These are phyloP conservation scores for Adansonia madagascariensis DNA, from an alignment of 441 rosid genomes.

Conservation along the genomic window DNA sequence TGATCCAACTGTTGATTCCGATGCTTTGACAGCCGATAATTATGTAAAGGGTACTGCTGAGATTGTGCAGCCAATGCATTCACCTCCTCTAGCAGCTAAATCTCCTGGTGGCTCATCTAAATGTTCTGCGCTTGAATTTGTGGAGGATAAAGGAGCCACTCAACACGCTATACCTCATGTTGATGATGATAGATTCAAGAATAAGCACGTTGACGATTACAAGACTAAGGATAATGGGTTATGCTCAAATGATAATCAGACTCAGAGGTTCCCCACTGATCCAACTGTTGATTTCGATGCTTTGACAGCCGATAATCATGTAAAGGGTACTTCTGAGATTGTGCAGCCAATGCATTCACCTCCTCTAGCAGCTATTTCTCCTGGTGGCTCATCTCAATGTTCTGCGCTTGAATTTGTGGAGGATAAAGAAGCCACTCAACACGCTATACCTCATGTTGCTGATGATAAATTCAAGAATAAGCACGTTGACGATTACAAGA, in stretches of 20 bases:
- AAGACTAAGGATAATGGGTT: conserved; percentile 44
- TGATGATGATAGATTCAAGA: conserved; percentile 32
- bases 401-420: conserved; percentile 57
- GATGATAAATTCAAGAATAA: conserved; percentile 36
- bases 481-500: conserved; percentile 23
- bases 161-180: conserved; percentile 34
- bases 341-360: conserved; percentile 29
- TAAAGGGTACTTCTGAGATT: conserved; percentile 28
- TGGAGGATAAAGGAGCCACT: conserved; percentile 51
- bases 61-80: conserved; percentile 30
- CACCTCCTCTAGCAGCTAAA: conserved; percentile 27
- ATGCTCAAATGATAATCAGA: conserved; percentile 35
- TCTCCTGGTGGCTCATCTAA: conserved; percentile 5
- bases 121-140: conserved; percentile 50
- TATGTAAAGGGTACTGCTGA: conserved; percentile 29
- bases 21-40: conserved; percentile 19
- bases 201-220: conserved; percentile 33
- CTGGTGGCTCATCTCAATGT: conserved; percentile 11
- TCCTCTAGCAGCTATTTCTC: conserved; percentile 23
- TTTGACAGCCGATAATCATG: neutral
- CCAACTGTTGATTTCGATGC: conserved; percentile 10
- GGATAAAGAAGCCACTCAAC: conserved; percentile 47
- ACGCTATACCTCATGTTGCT: conserved; percentile 33
- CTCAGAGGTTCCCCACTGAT: conserved; percentile 29
- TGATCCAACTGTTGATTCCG: conserved; percentile 21